Percentiles rank a stretch among this genome's conserved stretches.
Evolutionary conservation across 441 rosid genomes (phyloP).

Genomic region (Theobroma grandiflorum): DNA sequence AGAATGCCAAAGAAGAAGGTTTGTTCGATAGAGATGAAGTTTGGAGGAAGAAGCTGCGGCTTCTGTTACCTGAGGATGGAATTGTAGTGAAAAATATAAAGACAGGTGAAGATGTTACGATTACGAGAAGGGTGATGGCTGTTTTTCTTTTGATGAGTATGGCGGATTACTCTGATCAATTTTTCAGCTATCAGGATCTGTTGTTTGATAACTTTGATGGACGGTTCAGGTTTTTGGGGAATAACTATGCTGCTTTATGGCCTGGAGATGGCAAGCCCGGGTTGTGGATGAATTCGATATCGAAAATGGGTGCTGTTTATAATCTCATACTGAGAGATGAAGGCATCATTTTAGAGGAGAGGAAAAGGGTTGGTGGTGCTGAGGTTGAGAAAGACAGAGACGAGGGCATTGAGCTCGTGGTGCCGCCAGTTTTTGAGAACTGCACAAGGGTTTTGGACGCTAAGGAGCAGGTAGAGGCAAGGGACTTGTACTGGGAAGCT

Average conservation of each 20-base stretch:
- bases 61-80: conserved; percentile 64
- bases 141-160: conserved; percentile 71
- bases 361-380: conserved; percentile 46
- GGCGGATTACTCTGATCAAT: conserved; percentile 87
- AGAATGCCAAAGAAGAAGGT: conserved; percentile 64
- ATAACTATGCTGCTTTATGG: conserved; percentile 64
- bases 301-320: conserved; percentile 85
- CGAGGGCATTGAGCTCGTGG: conserved; percentile 73
- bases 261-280: conserved; percentile 91
- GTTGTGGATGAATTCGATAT: conserved; percentile 71
- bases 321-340: conserved; percentile 68
- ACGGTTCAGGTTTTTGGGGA: conserved; percentile 69
- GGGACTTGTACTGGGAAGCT: conserved; percentile 80
- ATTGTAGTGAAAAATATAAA: conserved; percentile 70
- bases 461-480: conserved; percentile 60
- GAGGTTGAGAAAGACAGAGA: conserved; percentile 51
- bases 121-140: conserved; percentile 71
- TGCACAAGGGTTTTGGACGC: conserved; percentile 66
- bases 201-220: conserved; percentile 69
- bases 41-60: conserved; percentile 80
- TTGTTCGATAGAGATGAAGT: conserved; percentile 57
- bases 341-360: conserved; percentile 50
- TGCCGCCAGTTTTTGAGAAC: conserved; percentile 72
- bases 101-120: conserved; percentile 68
- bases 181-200: conserved; percentile 73